These are phyloP conservation scores for Ustilago esculenta DNA, from an alignment of 1,284 basidiomycete genomes.

Conservation along the genomic window DNA sequence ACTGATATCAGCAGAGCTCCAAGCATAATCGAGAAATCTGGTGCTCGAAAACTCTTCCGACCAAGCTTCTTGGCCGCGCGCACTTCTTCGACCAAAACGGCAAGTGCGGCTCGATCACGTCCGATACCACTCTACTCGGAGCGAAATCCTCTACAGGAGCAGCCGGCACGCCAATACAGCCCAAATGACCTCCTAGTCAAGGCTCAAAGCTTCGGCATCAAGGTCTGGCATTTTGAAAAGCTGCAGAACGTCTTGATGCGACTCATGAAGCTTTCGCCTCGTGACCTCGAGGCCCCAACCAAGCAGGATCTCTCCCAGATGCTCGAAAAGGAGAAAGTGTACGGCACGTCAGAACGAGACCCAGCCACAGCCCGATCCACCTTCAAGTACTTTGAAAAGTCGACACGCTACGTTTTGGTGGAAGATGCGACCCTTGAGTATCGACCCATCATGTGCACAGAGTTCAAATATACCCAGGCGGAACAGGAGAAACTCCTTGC, in stretches of 20 bases:
- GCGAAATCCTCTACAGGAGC: slow-evolving; percentile 65
- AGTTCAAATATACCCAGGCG: slow-evolving; percentile 68
- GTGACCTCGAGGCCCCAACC: slow-evolving; percentile 16
- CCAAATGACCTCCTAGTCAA: slow-evolving; percentile 75
- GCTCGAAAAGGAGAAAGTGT: slow-evolving; percentile 84
- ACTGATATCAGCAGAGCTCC: not conserved
- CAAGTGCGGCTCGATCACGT: slow-evolving; percentile 20
- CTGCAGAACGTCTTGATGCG: slow-evolving; percentile 44
- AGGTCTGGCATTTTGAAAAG: slow-evolving; percentile 81
- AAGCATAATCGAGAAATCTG: slow-evolving; percentile 7
- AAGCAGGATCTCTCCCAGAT: slow-evolving; percentile 71
- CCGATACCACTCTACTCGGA: slow-evolving; percentile 61
- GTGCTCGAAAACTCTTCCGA: slow-evolving; percentile 37
- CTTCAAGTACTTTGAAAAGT: slow-evolving; percentile 85
- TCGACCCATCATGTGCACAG: slow-evolving; percentile 71
- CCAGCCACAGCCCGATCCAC: slow-evolving; percentile 85
- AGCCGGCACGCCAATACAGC: slow-evolving; percentile 62
- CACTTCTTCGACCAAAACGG: slow-evolving; percentile 18
- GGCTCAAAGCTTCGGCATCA: slow-evolving; percentile 81
- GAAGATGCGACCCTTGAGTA: slow-evolving; percentile 85
- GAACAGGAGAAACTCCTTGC: slow-evolving; percentile 12
- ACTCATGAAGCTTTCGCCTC: slow-evolving; percentile 36
- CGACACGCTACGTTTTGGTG: slow-evolving; percentile 83
- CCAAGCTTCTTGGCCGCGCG: slow-evolving; percentile 41
- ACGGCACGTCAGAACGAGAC: slow-evolving; percentile 90